phyloP scores from a whole-genome alignment of 257 asterid genomes.

The Nicotiana sylvestris region DNA sequence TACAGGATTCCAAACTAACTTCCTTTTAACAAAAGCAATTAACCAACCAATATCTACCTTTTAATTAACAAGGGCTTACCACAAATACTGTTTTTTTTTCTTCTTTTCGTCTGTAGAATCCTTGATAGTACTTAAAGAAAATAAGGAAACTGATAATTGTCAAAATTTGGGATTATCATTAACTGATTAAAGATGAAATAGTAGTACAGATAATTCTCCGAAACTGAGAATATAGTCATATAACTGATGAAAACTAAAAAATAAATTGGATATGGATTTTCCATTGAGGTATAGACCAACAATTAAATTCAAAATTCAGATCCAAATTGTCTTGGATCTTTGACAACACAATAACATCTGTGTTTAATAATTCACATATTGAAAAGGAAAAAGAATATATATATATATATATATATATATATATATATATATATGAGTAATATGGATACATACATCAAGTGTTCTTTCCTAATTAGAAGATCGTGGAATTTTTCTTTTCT shows the following conservation, averaged over 20 bases:
- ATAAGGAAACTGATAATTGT: background rate
- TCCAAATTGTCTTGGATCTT: slow-evolving; percentile 8
- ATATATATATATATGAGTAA: too few relatives aligned
- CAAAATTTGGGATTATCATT: background rate
- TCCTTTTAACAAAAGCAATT: background rate
- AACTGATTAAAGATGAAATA: background rate
- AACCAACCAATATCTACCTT: too few relatives aligned
- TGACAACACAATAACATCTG: background rate
- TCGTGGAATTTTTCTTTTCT: too few relatives aligned
- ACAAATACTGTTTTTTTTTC: too few relatives aligned
- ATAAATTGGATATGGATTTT: too few relatives aligned
- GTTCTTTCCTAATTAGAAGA: background rate
- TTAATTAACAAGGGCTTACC: too few relatives aligned
- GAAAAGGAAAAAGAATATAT: background rate
- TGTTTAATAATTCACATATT: background rate
- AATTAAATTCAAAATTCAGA: slow-evolving; percentile 5
- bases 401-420: too few relatives aligned
- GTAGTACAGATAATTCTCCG: background rate
- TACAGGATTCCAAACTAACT: background rate
- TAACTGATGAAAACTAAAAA: too few relatives aligned
- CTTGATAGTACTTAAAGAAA: too few relatives aligned
- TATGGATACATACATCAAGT: background rate
- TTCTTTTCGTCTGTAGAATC: too few relatives aligned
- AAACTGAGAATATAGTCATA: background rate
- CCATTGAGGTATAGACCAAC: too few relatives aligned